Percentiles rank a stretch among this genome's conserved stretches.
These are phyloP conservation scores for Colletotrichum eremochloae DNA, from an alignment of 2,329 filamentous ascomycete species.

Conservation along the genomic window DNA sequence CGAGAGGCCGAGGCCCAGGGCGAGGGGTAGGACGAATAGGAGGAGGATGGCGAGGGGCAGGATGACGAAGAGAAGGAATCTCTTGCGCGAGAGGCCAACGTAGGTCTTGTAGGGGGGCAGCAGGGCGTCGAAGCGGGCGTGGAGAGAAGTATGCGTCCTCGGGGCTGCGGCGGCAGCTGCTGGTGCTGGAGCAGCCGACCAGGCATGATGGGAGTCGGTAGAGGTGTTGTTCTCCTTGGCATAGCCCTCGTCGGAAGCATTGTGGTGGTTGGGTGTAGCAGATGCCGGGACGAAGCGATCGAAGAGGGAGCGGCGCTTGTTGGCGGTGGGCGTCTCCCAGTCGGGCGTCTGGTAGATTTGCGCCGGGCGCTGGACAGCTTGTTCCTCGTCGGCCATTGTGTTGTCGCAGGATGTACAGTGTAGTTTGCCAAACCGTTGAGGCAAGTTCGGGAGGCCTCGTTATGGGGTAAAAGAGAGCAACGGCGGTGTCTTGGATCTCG, in stretches of 20 bases:
- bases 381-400: conserved; percentile 33
- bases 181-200: background rate
- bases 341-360: conserved; percentile 36
- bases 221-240: conserved; percentile 10
- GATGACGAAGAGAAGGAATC: conserved; percentile 29
- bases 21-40: conserved; percentile 27
- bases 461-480: background rate
- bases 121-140: conserved; percentile 31
- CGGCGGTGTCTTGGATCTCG: background rate
- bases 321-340: conserved; percentile 28
- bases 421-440: background rate
- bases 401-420: background rate
- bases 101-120: conserved; percentile 31
- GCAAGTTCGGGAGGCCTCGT: background rate
- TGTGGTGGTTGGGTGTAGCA: background rate
- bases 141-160: conserved; percentile 4
- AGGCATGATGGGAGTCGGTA: background rate
- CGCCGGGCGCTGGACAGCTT: conserved; percentile 24
- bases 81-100: conserved; percentile 23
- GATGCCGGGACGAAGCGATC: conserved; percentile 22
- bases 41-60: conserved; percentile 20
- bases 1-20: conserved; percentile 34
- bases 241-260: background rate
- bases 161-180: background rate
- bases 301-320: conserved; percentile 29